Base-by-base conservation (phyloP, 2,329 filamentous ascomycete species). In the Calonectria hongkongensis region DNA sequence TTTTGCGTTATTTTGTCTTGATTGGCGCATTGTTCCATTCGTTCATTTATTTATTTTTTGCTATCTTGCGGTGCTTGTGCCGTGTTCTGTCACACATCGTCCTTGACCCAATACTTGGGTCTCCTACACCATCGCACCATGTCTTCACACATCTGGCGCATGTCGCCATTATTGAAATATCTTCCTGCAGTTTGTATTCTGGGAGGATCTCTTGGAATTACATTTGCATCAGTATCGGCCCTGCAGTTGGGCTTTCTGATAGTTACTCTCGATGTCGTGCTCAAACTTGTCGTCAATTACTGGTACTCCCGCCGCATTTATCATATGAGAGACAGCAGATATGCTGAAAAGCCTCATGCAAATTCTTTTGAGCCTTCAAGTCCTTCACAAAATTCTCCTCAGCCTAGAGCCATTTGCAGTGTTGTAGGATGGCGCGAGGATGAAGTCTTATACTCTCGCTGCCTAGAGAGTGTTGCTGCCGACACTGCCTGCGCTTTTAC, bases 241-340 rank as follows among this genome's bases (percentile, higher is more conserved):
- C 36, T 60, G 3, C 33, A 60, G 39, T n/a, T 60, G 13, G 54
- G 54, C 21, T 60, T 60, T 27, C 54, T 60, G 6, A 60, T 60
- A 15, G 54, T 60, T 13, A 60, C 54, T 41, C 33, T 60, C 27
- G 54, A 60, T 41, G 54, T 60, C 3, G 36, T 60, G 33, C 54
- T 60, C 2, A 60, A 60, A 21, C n/a, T 60, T 3, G 54, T 60
- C n/a, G 54, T 60, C 36, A 60, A 60, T 25, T 60, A 60, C 54
- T 60, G 54, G 54, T 60, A 60, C 54, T 60, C 54, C 2, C 21
- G 36, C 15, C 54, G 54, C 54, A 27, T 60, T 25, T 25, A 41
- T 27, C 21, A 41, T 18, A 60, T 60, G 54, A 15, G 54, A 16
- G 54, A 36, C 12, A 60, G 8, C 16, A 41, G 15, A 18, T 60